Conservation (phyloP, 179 eudicot genomes). For the Patellifolia procumbens region DNA sequence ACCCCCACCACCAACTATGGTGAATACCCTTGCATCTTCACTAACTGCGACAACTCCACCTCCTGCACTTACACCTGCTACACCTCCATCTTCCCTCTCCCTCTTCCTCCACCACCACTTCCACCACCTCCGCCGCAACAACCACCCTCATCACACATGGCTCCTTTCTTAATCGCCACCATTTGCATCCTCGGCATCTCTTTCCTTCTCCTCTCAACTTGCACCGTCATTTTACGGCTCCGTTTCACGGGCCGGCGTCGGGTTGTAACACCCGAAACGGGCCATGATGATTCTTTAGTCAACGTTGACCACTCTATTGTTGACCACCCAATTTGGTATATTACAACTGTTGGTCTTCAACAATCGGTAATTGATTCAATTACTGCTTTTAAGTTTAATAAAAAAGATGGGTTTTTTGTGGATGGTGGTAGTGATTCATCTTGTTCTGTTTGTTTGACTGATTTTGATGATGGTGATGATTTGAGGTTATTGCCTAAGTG, state of each 20-base stretch:
- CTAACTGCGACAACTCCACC: slow-evolving; percentile 4
- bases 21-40: slow-evolving; percentile 2
- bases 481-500: slow-evolving; percentile 72
- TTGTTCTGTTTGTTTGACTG: slow-evolving; percentile 77
- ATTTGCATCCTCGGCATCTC: slow-evolving; percentile 45
- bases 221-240: slow-evolving; percentile 32
- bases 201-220: slow-evolving; percentile 38
- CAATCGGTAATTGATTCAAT: slow-evolving; percentile 64
- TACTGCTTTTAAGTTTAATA: slow-evolving; percentile 49
- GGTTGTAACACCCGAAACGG: neutral
- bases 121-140: slow-evolving; percentile 7
- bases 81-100: neutral
- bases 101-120: slow-evolving; percentile 18
- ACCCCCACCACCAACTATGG: neutral
- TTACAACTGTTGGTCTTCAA: slow-evolving; percentile 65
- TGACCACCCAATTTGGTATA: slow-evolving; percentile 69
- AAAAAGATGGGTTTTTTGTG: slow-evolving; percentile 53
- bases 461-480: slow-evolving; percentile 74
- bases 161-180: slow-evolving; percentile 32
- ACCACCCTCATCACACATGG: slow-evolving; percentile 25
- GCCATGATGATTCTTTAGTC: slow-evolving; percentile 4
- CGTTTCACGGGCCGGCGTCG: slow-evolving; percentile 29
- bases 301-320: slow-evolving; percentile 24
- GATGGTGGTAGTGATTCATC: slow-evolving; percentile 66
- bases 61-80: neutral